Evolutionary conservation across 75 land plant species (phyloP).

Genomic region (Pinus taeda): DNA sequence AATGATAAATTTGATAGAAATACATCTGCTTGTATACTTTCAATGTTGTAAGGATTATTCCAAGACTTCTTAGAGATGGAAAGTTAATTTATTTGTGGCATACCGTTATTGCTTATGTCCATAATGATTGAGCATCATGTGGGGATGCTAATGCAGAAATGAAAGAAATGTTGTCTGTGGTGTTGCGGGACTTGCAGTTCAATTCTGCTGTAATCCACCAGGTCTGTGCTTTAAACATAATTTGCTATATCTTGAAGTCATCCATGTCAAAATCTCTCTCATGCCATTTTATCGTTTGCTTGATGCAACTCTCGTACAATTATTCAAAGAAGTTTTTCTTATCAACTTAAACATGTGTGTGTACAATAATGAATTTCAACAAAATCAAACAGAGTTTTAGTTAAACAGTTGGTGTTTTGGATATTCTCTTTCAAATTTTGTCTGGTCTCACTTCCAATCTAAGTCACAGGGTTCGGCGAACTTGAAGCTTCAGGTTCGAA

Average conservation of each 20-base stretch:
- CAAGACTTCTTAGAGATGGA: background rate
- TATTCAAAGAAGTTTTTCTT: background rate
- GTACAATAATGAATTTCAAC: background rate
- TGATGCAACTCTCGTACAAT: background rate
- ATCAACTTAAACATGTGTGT: background rate
- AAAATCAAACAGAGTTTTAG: background rate
- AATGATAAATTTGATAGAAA: background rate
- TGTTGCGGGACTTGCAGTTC: constrained; percentile 82
- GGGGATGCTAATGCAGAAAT: constrained; percentile 53
- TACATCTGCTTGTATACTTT: background rate
- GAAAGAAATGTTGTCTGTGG: constrained; percentile 78
- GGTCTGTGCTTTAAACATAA: constrained; percentile 29
- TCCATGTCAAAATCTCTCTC: constrained; percentile 1
- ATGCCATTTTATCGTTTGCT: background rate
- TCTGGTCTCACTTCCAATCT: too few species aligned
- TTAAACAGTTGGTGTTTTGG: background rate
- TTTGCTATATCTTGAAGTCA: background rate
- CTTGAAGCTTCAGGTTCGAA: too few species aligned
- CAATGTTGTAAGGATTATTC: background rate
- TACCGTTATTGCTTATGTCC: background rate
- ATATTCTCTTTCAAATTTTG: background rate
- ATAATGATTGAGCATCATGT: background rate
- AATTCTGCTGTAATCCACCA: constrained; percentile 87
- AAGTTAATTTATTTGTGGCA: background rate
- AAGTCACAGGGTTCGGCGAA: too few species aligned